Base-by-base conservation (phyloP, 1,139 yeast species). In the Blastobotrys petasosporus region DNA sequence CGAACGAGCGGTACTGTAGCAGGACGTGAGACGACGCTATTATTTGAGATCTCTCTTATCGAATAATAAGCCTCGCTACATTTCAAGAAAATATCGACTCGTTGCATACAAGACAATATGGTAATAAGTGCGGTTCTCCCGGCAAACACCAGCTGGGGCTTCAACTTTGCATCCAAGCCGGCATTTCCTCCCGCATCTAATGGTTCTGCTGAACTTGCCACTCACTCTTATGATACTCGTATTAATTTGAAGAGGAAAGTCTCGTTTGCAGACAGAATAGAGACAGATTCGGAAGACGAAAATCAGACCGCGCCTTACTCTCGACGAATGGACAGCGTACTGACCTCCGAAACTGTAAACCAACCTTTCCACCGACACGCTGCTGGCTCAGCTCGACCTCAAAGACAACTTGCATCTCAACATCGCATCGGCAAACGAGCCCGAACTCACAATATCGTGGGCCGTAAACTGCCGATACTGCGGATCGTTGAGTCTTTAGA, bases 401-500 rank as follows among this genome's bases (percentile, higher is more conserved):
- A 20, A 20, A 20, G 25, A 7, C 25, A 20, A n/a, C 15, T n/a
- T 31, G 33, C 33, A n/a, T 28, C 32, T 29, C 7, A 13, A 5
- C 32, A 15, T 41, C 38, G 28, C 12, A 25, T 34, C 10, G 25
- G 44, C 32, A 56, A 57, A 34, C 53, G 59, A 17, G 53, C 57
- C 13, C 51, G 59, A 16, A 46, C 49, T 4, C 51, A 47, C 13
- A 51, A 55, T 13, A 52, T 60, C 10, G 37, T 50, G 12, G 68
- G 72, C 8, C 64, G 66, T 16, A 69, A 65, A 1, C 69, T 84
- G 48, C 85, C 90, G 1, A 62, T 82, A 20, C 62, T 68, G 41
- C 70, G 94, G 50, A 65, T 83, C 29, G 71, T 85, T 25, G 94
- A 85, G 62, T 79, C 84, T 5, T 67, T 85, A 51, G 84, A 80